Evolutionary conservation across 2,329 filamentous ascomycete species (phyloP).

Genomic region (Capronia americana): DNA sequence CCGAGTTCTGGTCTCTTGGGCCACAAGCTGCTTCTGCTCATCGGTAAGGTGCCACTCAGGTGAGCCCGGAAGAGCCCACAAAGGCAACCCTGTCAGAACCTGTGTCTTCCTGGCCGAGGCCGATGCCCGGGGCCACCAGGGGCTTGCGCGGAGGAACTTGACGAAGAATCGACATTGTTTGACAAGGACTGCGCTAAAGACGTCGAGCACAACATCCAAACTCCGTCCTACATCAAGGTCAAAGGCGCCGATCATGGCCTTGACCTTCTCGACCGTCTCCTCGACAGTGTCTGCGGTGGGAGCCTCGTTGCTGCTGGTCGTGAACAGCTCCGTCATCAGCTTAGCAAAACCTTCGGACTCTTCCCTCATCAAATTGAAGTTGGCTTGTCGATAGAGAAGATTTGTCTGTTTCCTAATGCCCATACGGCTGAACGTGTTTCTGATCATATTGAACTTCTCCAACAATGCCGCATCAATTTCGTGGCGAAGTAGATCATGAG

Average conservation of each 20-base stretch:
- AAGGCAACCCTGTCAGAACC: constrained; percentile 69
- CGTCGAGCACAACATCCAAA: constrained; percentile 90
- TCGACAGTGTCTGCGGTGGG: constrained; percentile 78
- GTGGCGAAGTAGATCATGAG: constrained; percentile 74
- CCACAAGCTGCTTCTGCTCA: constrained; percentile 68
- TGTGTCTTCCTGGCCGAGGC: constrained; percentile 32
- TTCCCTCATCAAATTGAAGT: constrained; percentile 93
- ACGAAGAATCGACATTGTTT: constrained; percentile 95
- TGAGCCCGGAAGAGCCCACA: constrained; percentile 81
- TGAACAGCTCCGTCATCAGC: constrained; percentile 92
- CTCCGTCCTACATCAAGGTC: constrained; percentile 95
- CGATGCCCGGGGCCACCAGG: constrained; percentile 85
- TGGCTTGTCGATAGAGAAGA: constrained; percentile 90
- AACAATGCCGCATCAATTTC: constrained; percentile 82
- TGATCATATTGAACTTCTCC: constrained; percentile 77
- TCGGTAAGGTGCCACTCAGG: constrained; percentile 68
- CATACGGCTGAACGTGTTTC: constrained; percentile 81
- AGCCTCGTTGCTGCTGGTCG: constrained; percentile 76
- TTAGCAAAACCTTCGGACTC: constrained; percentile 98
- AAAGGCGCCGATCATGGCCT: constrained; percentile 94
- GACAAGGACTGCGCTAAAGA: constrained; percentile 90
- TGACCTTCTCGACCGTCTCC: constrained; percentile 88
- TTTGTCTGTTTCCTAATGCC: constrained; percentile 91
- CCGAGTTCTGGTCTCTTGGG: constrained; percentile 65
- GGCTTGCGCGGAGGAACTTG: constrained; percentile 87